These are phyloP conservation scores for Teunomyces atbi DNA, from an alignment of 805 yeast species.

Conservation along the genomic window DNA sequence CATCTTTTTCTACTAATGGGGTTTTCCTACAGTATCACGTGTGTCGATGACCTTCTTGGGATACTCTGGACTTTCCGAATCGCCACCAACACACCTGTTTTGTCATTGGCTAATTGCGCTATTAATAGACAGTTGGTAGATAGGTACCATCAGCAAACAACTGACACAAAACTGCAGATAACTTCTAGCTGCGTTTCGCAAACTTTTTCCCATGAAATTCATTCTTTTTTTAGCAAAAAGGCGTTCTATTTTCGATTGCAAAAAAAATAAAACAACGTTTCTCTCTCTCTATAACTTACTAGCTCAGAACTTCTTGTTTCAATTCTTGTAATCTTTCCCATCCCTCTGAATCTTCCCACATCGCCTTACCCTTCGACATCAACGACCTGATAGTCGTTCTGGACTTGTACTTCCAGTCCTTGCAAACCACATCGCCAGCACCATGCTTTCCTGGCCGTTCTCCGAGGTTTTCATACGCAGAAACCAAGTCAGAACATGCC, in stretches of 20 bases:
- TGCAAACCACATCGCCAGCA: slow-evolving; percentile 82
- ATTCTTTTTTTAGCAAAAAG: neutral
- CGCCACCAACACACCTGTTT: too few relatives aligned
- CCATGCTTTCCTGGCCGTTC: slow-evolving; percentile 75
- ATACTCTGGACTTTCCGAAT: too few relatives aligned
- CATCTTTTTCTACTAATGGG: neutral
- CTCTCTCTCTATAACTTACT: slow-evolving; percentile 19
- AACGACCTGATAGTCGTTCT: slow-evolving; percentile 67
- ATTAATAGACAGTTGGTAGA: too few relatives aligned
- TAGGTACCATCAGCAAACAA: too few relatives aligned
- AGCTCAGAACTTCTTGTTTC: slow-evolving; percentile 42
- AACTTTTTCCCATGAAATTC: neutral
- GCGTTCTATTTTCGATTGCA: slow-evolving; percentile 12
- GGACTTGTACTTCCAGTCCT: slow-evolving; percentile 89
- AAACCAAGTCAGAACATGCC: slow-evolving; percentile 71
- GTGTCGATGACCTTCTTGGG: too few relatives aligned
- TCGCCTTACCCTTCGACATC: slow-evolving; percentile 71
- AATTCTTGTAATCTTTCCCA: slow-evolving; percentile 63
- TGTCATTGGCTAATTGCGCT: neutral
- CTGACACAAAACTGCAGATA: too few relatives aligned
- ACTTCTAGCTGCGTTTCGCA: neutral
- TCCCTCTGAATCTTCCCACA: slow-evolving; percentile 79
- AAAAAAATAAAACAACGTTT: slow-evolving; percentile 10
- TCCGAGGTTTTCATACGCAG: slow-evolving; percentile 88
- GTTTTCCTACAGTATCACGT: too few relatives aligned